Conservation (phyloP, 768 basidiomycete species). For the Amanita molliuscula region DNA sequence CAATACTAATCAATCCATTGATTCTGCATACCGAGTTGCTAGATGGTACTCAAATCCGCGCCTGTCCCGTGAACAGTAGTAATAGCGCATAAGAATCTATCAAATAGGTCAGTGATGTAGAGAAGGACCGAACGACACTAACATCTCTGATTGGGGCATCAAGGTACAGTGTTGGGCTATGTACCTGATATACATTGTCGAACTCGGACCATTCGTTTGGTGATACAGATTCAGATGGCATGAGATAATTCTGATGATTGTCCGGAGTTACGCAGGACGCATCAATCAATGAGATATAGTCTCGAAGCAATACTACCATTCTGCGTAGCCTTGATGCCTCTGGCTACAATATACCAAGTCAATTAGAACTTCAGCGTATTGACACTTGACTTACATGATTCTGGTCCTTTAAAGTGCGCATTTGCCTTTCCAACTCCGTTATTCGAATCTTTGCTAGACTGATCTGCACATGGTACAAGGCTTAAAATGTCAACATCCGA, state of each 20-base stretch:
- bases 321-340: slow-evolving; percentile 12
- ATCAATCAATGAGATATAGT: slow-evolving; percentile 48
- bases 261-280: slow-evolving; percentile 20
- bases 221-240: slow-evolving; percentile 59
- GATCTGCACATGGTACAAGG: slow-evolving; percentile 3
- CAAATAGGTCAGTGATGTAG: slow-evolving; percentile 8
- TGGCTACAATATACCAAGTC: neutral
- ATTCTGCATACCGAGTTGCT: slow-evolving; percentile 59
- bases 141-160: slow-evolving; percentile 75
- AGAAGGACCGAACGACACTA: slow-evolving; percentile 16
- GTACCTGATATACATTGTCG: slow-evolving; percentile 85
- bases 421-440: neutral
- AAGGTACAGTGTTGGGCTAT: slow-evolving; percentile 75
- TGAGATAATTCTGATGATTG: slow-evolving; percentile 41
- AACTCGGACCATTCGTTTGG: slow-evolving; percentile 72
- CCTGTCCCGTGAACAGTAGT: slow-evolving; percentile 68
- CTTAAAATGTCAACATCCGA: neutral
- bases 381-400: neutral
- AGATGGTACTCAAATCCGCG: slow-evolving; percentile 82
- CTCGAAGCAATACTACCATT: slow-evolving; percentile 50
- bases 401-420: neutral
- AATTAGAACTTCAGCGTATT: neutral
- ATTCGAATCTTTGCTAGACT: slow-evolving; percentile 2
- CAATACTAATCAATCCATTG: neutral
- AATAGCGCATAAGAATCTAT: slow-evolving; percentile 83